Evolutionary conservation across 306 rosid species (phyloP).

Genomic region (Cicer bijugum): DNA sequence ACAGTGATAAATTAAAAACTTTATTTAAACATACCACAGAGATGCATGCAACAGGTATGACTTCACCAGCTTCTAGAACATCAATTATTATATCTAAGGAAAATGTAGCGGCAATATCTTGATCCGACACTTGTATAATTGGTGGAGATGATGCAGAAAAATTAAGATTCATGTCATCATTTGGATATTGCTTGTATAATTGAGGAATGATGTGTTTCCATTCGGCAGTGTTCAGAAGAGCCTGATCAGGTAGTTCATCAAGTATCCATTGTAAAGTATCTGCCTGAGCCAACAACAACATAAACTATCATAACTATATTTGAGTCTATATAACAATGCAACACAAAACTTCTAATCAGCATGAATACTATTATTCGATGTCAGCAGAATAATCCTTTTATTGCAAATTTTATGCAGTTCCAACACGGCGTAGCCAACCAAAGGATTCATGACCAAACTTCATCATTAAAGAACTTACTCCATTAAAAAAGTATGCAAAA

Average conservation of each 20-base stretch:
- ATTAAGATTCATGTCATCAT: conserved; percentile 71
- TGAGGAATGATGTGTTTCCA: conserved; percentile 86
- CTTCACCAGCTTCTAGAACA: conserved; percentile 62
- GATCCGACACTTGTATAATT: conserved; percentile 49
- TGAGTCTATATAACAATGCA: conserved; percentile 20
- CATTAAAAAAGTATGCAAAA: conserved; percentile 25
- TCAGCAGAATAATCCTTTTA: no score
- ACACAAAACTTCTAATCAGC: not conserved
- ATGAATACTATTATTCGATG: no score
- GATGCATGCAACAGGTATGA: conserved; percentile 73
- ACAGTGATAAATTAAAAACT: not conserved
- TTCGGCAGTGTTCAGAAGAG: conserved; percentile 66
- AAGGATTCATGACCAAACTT: no score
- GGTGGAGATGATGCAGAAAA: conserved; percentile 72
- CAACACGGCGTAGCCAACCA: no score
- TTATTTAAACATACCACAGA: conserved; percentile 65
- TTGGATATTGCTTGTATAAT: conserved; percentile 74
- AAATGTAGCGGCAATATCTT: conserved; percentile 53
- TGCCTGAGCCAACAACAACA: conserved; percentile 46
- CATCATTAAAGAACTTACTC: no score
- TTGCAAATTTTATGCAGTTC: no score
- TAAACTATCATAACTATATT: conserved; percentile 39
- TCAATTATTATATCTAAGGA: conserved; percentile 58
- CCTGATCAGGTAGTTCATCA: conserved; percentile 60
- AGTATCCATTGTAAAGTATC: conserved; percentile 66